phyloP scores from a whole-genome alignment of 176 grass and related monocot species.

The Cymbopogon citratus region DNA sequence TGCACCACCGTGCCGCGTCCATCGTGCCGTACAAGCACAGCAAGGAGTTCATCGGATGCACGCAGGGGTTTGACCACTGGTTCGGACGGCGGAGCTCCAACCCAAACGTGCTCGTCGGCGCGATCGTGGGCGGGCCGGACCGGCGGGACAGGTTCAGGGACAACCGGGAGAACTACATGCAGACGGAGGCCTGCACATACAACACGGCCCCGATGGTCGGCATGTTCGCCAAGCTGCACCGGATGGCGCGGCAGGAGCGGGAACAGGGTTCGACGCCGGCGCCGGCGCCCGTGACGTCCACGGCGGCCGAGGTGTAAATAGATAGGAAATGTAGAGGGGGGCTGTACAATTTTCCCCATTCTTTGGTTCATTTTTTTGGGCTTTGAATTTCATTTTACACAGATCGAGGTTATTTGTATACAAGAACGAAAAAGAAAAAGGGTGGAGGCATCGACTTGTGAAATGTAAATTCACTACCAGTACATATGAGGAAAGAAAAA shows the following conservation, averaged over 20 bases:
- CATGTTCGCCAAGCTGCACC: conserved; percentile 48
- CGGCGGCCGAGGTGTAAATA: conserved; percentile 36
- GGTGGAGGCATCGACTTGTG: conserved; percentile 30
- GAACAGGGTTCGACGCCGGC: background rate
- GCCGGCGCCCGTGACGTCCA: background rate
- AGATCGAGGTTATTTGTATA: conserved; percentile 25
- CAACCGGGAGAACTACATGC: conserved; percentile 46
- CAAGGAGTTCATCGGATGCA: conserved; percentile 57
- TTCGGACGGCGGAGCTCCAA: conserved; percentile 37
- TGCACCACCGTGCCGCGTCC: conserved; percentile 58
- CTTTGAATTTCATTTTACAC: conserved; percentile 32
- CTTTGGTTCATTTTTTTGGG: conserved; percentile 39
- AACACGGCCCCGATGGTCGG: conserved; percentile 52
- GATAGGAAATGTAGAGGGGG: conserved; percentile 36
- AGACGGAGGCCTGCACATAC: conserved; percentile 52
- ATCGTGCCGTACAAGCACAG: conserved; percentile 59
- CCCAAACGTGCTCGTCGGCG: conserved; percentile 48
- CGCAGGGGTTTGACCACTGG: conserved; percentile 62
- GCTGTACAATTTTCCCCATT: conserved; percentile 64
- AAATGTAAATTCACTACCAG: conserved; percentile 44
- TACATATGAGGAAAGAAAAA: conserved; percentile 32
- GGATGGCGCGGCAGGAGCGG: conserved; percentile 31
- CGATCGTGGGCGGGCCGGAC: conserved; percentile 44
- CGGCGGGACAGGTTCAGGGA: conserved; percentile 43
- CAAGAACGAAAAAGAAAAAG: background rate